phyloP scores from a whole-genome alignment of 2,329 filamentous ascomycete genomes.

The Diaporthe eres region DNA sequence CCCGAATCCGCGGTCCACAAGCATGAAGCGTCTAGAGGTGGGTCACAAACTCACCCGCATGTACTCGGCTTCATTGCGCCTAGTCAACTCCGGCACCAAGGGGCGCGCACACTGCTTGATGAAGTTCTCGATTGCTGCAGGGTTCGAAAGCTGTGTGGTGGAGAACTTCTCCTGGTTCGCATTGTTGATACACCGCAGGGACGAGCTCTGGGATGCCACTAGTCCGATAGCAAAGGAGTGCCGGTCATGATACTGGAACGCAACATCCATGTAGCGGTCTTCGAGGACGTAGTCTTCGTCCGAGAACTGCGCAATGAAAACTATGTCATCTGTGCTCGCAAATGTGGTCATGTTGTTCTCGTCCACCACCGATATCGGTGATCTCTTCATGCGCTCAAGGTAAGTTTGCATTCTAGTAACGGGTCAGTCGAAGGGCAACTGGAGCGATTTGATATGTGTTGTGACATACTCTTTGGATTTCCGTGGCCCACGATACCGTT shows the following conservation, averaged over 20 bases:
- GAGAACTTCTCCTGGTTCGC: constrained; percentile 53
- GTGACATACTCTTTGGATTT: constrained; percentile 36
- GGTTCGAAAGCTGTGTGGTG: constrained; percentile 50
- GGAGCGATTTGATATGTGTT: no score
- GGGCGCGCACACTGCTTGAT: constrained; percentile 55
- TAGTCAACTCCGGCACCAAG: constrained; percentile 60
- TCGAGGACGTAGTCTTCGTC: constrained; percentile 48
- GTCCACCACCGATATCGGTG: constrained; percentile 48
- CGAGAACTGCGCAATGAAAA: constrained; percentile 58
- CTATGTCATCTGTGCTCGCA: constrained; percentile 54
- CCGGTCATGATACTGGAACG: constrained; percentile 55
- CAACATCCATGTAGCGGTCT: constrained; percentile 51
- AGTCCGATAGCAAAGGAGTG: constrained; percentile 57
- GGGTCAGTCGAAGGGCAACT: neutral
- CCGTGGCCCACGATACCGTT: constrained; percentile 40
- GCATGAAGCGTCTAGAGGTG: neutral
- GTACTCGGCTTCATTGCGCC: constrained; percentile 60
- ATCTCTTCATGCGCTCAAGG: constrained; percentile 49
- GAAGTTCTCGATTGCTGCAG: constrained; percentile 54
- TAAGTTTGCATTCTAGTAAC: constrained; percentile 48
- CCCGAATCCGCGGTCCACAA: constrained; percentile 43
- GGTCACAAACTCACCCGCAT: constrained; percentile 50
- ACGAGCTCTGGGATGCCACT: constrained; percentile 37
- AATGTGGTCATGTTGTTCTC: constrained; percentile 51
- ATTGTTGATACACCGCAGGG: constrained; percentile 58